Evolutionary conservation across 1,139 yeast species (phyloP).

Genomic region (Suhomyces coccinellae): DNA sequence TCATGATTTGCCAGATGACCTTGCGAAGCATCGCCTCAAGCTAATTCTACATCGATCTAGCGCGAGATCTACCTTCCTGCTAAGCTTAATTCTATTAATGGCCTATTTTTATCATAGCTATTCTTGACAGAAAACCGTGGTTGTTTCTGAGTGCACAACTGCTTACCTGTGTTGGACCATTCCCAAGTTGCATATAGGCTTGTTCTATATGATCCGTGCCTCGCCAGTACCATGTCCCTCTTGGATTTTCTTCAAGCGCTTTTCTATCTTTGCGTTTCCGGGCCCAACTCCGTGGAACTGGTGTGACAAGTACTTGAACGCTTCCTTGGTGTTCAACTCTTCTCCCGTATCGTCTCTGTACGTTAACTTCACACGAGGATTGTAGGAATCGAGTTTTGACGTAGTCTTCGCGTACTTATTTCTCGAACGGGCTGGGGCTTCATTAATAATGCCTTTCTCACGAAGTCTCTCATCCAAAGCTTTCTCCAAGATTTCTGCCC

Average conservation of each 20-base stretch:
- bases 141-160: no score
- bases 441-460: conserved; percentile 27
- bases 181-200: no score
- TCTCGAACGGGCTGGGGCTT: conserved; percentile 18
- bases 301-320: conserved; percentile 82
- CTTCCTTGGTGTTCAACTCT: conserved; percentile 66
- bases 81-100: no score
- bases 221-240: conserved; percentile 5
- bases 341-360: conserved; percentile 76
- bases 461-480: conserved; percentile 32
- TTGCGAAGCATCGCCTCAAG: no score
- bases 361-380: conserved; percentile 63
- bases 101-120: no score
- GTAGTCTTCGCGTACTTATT: neutral
- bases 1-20: no score
- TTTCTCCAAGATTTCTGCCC: conserved; percentile 29
- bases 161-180: no score
- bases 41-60: no score
- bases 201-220: conserved; percentile 2
- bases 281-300: conserved; percentile 70
- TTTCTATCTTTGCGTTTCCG: conserved; percentile 16
- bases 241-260: conserved; percentile 12
- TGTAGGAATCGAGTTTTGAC: conserved; percentile 46
- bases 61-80: no score
- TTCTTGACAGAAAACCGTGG: no score